Conservation (phyloP, 2,329 filamentous ascomycete species). For the Blastomyces gilchristii region DNA sequence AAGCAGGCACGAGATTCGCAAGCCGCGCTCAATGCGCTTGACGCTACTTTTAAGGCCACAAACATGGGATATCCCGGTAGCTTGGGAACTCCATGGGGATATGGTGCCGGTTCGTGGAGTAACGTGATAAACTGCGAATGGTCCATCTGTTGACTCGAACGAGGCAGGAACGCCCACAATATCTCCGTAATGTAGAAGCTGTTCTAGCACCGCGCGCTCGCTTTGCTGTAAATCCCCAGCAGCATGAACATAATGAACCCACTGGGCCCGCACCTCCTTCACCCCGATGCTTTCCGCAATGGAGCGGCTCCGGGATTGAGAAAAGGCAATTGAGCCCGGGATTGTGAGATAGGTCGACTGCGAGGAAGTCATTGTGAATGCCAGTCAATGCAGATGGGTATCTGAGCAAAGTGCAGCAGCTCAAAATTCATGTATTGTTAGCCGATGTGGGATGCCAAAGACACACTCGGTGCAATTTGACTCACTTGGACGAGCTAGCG, state of each 20-base stretch:
- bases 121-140: constrained; percentile 56
- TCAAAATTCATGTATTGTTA: neutral
- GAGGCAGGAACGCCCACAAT: constrained; percentile 38
- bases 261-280: constrained; percentile 37
- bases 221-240: constrained; percentile 38
- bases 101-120: constrained; percentile 70
- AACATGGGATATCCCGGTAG: constrained; percentile 84
- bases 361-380: constrained; percentile 26
- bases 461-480: constrained; percentile 1
- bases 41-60: constrained; percentile 66
- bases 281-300: constrained; percentile 36
- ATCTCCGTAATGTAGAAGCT: constrained; percentile 53
- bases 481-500: neutral
- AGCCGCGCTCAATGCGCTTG: constrained; percentile 75
- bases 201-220: constrained; percentile 45
- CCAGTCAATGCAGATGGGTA: neutral
- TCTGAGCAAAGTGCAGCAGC: neutral
- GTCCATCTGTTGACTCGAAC: constrained; percentile 40
- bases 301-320: constrained; percentile 35
- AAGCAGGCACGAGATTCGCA: constrained; percentile 57
- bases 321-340: constrained; percentile 36
- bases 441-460: neutral
- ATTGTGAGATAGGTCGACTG: constrained; percentile 28
- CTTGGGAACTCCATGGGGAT: constrained; percentile 95
- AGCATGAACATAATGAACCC: constrained; percentile 56